Conservation (phyloP, 208 protist genomes). For the Trypanosoma caninum region DNA sequence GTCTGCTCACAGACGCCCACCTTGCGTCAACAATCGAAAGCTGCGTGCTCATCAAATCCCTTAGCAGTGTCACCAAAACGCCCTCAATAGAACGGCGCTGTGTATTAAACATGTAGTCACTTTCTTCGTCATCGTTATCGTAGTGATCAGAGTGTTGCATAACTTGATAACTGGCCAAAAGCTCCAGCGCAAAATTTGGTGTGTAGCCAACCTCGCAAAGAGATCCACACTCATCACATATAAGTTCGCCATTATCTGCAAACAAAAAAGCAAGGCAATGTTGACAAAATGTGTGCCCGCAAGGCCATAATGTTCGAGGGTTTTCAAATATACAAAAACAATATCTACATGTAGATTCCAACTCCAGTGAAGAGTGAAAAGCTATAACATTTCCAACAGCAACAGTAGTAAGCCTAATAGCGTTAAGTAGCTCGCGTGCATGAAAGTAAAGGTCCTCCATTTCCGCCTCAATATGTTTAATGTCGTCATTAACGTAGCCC, state of each 20-base stretch:
- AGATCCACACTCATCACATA: constrained; percentile 84
- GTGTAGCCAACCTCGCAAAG: constrained; percentile 82
- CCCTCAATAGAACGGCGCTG: constrained; percentile 49
- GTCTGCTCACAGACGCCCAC: background rate
- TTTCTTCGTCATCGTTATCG: constrained; percentile 9
- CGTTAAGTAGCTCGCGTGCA: constrained; percentile 49
- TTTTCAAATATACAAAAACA: constrained; percentile 84
- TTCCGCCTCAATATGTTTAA: constrained; percentile 48
- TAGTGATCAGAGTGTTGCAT: constrained; percentile 11
- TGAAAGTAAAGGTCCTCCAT: constrained; percentile 73
- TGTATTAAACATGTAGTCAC: constrained; percentile 4
- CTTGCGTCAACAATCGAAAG: constrained; percentile 24
- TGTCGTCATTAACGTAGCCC: constrained; percentile 63
- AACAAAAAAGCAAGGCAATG: constrained; percentile 74
- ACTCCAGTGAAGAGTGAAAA: constrained; percentile 80
- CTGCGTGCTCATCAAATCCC: constrained; percentile 57
- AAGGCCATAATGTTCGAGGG: constrained; percentile 84
- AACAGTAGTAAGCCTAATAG: constrained; percentile 57
- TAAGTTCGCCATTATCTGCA: constrained; percentile 67
- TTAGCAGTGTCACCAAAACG: constrained; percentile 57
- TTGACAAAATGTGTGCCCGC: constrained; percentile 87
- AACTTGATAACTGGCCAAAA: constrained; percentile 76
- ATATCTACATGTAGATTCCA: constrained; percentile 85
- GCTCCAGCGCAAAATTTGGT: constrained; percentile 71
- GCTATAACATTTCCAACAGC: constrained; percentile 76